Evolutionary conservation across 1,284 basidiomycete species (phyloP).

Genomic region (Clitocybe nebularis): DNA sequence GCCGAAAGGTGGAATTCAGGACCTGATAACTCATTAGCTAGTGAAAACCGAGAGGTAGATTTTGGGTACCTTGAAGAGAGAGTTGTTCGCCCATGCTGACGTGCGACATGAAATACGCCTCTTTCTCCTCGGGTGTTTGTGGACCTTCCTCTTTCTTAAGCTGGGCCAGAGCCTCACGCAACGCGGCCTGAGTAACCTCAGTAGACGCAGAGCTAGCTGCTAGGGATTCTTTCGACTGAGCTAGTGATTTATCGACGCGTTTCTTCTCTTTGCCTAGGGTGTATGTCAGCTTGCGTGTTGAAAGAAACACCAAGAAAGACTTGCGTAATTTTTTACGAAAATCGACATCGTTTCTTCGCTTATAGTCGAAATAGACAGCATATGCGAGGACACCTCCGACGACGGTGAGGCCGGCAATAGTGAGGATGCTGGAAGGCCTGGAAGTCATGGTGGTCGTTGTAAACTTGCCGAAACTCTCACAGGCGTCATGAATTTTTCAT

Average conservation of each 20-base stretch:
- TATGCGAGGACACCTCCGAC: slow-evolving; percentile 73
- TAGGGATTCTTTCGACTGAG: slow-evolving; percentile 51
- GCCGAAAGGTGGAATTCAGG: slow-evolving; percentile 75
- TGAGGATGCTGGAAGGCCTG: slow-evolving; percentile 41
- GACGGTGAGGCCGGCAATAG: slow-evolving; percentile 66
- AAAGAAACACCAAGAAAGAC: slow-evolving; percentile 31
- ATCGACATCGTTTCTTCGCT: slow-evolving; percentile 79
- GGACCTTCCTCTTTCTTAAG: slow-evolving; percentile 68
- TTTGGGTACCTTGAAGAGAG: slow-evolving; percentile 63
- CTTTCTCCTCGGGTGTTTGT: slow-evolving; percentile 67
- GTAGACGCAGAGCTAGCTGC: slow-evolving; percentile 22
- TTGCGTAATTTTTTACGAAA: slow-evolving; percentile 89
- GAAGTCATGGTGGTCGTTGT: slow-evolving; percentile 35
- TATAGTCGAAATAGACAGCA: slow-evolving; percentile 93
- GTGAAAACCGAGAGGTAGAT: not conserved
- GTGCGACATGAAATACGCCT: slow-evolving; percentile 89
- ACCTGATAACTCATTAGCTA: slow-evolving; percentile 41
- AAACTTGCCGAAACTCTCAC: slow-evolving; percentile 8
- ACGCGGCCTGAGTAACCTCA: slow-evolving; percentile 43
- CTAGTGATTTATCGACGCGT: slow-evolving; percentile 75
- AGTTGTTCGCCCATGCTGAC: slow-evolving; percentile 88
- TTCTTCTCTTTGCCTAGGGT: slow-evolving; percentile 84
- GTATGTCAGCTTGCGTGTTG: slow-evolving; percentile 6
- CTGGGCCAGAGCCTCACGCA: slow-evolving; percentile 58
- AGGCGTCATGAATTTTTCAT: slow-evolving; percentile 14